phyloP scores from a whole-genome alignment of 2,329 filamentous ascomycete species.

The Curvularia hawaiiensis region DNA sequence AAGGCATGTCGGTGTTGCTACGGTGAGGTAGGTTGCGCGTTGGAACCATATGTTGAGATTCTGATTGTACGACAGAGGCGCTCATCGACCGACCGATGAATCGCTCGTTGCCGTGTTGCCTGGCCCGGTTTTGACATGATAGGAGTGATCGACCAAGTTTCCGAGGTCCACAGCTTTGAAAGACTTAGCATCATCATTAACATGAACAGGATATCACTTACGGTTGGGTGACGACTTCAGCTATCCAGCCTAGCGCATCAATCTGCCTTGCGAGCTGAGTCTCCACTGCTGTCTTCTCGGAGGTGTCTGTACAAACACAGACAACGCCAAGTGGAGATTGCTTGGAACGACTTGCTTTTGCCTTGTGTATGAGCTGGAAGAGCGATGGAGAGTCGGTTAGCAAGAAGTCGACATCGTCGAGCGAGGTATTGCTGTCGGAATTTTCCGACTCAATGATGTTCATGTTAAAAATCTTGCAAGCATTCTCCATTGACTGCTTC shows the following conservation, averaged over 20 bases:
- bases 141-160: slow-evolving; percentile 33
- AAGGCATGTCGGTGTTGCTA: slow-evolving; percentile 31
- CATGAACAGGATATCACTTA: slow-evolving; percentile 14
- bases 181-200: background rate
- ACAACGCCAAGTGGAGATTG: slow-evolving; percentile 30
- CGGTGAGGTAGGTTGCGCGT: slow-evolving; percentile 24
- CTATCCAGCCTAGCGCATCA: slow-evolving; percentile 32
- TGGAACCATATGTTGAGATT: slow-evolving; percentile 18
- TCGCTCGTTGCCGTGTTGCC: slow-evolving; percentile 20
- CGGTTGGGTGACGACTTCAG: slow-evolving; percentile 36
- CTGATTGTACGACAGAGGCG: slow-evolving; percentile 8
- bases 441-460: slow-evolving; percentile 17
- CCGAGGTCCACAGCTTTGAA: slow-evolving; percentile 32
- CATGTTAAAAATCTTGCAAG: slow-evolving; percentile 35
- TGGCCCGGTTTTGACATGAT: slow-evolving; percentile 28
- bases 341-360: slow-evolving; percentile 19
- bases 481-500: slow-evolving; percentile 32
- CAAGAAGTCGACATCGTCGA: slow-evolving; percentile 29
- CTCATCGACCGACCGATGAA: slow-evolving; percentile 27
- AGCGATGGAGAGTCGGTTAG: slow-evolving; percentile 35
- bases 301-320: slow-evolving; percentile 36
- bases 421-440: slow-evolving; percentile 18
- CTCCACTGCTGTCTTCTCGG: slow-evolving; percentile 34
- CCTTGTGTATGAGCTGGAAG: slow-evolving; percentile 24
- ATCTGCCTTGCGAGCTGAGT: slow-evolving; percentile 28